Evolutionary conservation across 257 asterid genomes (phyloP), one percentile per base, ranked within the genome.

Genomic region (Capsicum pubescens): DNA sequence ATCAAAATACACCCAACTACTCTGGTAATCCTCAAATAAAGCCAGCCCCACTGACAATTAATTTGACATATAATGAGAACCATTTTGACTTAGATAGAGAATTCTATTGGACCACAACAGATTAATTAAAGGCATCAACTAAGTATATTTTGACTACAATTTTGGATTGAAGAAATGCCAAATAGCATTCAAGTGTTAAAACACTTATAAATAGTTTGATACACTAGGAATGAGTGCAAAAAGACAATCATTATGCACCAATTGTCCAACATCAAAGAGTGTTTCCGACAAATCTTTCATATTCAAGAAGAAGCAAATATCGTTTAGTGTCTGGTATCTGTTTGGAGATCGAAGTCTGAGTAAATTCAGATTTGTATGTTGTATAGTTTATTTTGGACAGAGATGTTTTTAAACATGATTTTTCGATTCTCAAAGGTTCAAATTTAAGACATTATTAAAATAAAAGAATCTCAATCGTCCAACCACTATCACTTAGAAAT

Each of bases 1-100:
- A 50, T 50, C 81, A 72, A 48, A 72, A 72, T 12, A 72, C 15
- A 11, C 36, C 9, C 1, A 19, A 11, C 59, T 72, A 8, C n/a
- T 0, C 42, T 48, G 12, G 42, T 19, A 72, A 72, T 72, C n/a
- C 42, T 72, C 80, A 74, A 74, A 74, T 19, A 72, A 50, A 48
- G 59, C 17, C 60, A 74, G 44, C 39, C 42, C 44, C 60, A 74
- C 81, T 50, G 16, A 21, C 26, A 50, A 69, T 69, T 0, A 16
- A 74, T 46, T 7, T 74, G 4, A 19, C 36, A 74, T 13, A 3
- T 21, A 13, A 74, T 74, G 81, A 50, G 61, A 74, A 74, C 13
- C 21, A 74, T 21, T 74, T 50, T 74, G 81, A 74, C 81, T 74
- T 74, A 21, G 58, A 72, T 13, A 74, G 14, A 50, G 3, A 74